Base-by-base conservation (phyloP, 352 stramenopile genomes). In the Phytophthora litchii region DNA sequence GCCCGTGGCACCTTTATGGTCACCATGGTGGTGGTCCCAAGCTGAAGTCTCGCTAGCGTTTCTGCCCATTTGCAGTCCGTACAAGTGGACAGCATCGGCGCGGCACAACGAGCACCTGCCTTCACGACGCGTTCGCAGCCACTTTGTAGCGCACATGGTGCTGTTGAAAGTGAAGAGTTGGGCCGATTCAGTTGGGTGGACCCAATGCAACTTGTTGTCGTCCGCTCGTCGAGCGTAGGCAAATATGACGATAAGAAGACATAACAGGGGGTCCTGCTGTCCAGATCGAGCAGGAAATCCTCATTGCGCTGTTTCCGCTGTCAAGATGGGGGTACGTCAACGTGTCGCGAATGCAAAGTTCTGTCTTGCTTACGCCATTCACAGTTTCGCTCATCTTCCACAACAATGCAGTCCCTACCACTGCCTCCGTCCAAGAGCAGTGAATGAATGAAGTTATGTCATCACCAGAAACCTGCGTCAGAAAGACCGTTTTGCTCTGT, bases 401-500 rank as follows among this genome's bases (percentile, higher is more conserved):
- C 9, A 10, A 52, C 7, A 35, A 60, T 60, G 51, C 34, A 52
- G 46, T 63, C 64, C 19, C 25, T 56, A 29, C 29, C 53, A 11
- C 35, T 55, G 27, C 75, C 68, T 21, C 76, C 76, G 8, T 55
- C 74, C 20, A 58, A 58, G 19, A 49, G 50, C 38, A 48, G 50
- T n/a, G n/a, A n/a, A n/a, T n/a, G n/a, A n/a, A n/a, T n/a, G n/a
- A n/a, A n/a, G n/a, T n/a, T n/a, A n/a, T n/a, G n/a, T 89, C 45
- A 55, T 89, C 32, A 87, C 85, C 48, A 77, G 79, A 6, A 86
- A 74, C 0, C 72, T 71, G 0, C 13, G 77, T 89, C 17, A 77
- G 80, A 1, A 89, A 89, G 41, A 89, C 80, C 31, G 88, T 86
- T 27, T 32, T 89, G 12, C 76, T 88, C 87, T n/a, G 80, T 76